Base-by-base conservation (phyloP, 352 stramenopile genomes). In the Phytophthora ramorum region DNA sequence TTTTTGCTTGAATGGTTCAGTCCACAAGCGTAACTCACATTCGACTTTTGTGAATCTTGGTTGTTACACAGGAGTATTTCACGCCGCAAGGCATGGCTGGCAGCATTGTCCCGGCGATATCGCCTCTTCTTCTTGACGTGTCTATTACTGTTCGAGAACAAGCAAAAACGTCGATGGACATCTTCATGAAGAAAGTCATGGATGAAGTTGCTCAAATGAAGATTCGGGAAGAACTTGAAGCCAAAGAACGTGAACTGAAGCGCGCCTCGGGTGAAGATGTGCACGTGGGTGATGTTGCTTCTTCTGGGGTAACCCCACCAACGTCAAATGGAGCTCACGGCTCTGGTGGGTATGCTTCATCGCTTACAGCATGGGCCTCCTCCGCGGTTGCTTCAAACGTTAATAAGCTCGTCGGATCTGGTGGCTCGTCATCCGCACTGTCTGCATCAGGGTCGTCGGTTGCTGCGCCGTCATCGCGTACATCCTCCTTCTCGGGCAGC, bases 101-200 rank as follows among this genome's bases (percentile, higher is more conserved):
- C n/a, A 92, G 73, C 54, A 86, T 96, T 43, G 71, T 96, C 3
- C 86, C 86, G 26, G 82, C 84, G 19, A 92, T 95, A 28, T 83
- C 85, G 0, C 88, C 88, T 26, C 66, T 96, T 38, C 59, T 96
- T 43, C 69, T 96, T 19, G 88, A 96, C 50, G 81, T 92, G 6
- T 96, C 88, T 0, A 70, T 90, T 30, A 89, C 81, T 37, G 88
- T 96, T 24, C 77, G 88, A 12, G 83, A 95, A 9, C 83, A 96
- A 66, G 88, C 88, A 20, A 75, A 87, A 46, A 58, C 71, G 0
- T 93, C 84, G 16, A 88, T 96, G 76, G 73, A 88, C 24, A 58
- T 87, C 53, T 95, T 94, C 54, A 92, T 93, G 79, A 92, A 91
- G 53, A 91, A 90, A 61, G 74, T 95, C 6, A 78, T 85, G 63